phyloP scores from a whole-genome alignment of 176 grass and related monocot species.

The Puccinellia tenuiflora region DNA sequence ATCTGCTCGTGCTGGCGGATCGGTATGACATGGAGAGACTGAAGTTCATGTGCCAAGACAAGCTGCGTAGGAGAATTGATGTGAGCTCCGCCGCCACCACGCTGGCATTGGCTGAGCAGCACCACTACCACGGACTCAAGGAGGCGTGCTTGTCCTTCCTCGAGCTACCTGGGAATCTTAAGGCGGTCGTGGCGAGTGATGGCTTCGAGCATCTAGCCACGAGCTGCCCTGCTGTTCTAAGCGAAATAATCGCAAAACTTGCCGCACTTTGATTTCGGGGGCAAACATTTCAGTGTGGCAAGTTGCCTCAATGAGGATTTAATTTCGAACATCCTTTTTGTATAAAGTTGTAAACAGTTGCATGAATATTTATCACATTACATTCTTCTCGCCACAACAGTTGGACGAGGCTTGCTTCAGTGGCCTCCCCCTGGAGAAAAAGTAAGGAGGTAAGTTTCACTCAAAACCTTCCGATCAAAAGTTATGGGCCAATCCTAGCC shows the following conservation, averaged over 20 bases:
- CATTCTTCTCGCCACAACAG: no score
- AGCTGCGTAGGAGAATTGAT: slow-evolving; percentile 23
- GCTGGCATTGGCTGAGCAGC: slow-evolving; percentile 31
- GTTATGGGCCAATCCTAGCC: no score
- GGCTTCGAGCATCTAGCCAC: slow-evolving; percentile 9
- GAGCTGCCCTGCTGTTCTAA: slow-evolving; percentile 1
- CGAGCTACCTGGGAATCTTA: slow-evolving; percentile 9
- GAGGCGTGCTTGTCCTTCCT: slow-evolving; percentile 25
- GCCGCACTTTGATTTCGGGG: not conserved
- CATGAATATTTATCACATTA: no score
- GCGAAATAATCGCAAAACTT: not conserved
- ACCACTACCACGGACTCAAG: slow-evolving; percentile 22
- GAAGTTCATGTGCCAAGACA: slow-evolving; percentile 36
- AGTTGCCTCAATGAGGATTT: no score
- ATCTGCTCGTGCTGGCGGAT: slow-evolving; percentile 40
- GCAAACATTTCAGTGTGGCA: no score
- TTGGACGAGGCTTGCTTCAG: no score
- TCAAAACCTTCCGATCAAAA: no score
- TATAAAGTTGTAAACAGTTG: no score
- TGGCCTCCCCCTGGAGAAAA: no score
- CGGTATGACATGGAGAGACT: slow-evolving; percentile 40
- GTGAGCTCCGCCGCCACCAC: slow-evolving; percentile 22
- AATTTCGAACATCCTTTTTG: no score
- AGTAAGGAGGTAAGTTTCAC: no score
- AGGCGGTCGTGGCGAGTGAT: not conserved